phyloP scores from a whole-genome alignment of 371 early-diverging fungal genomes.

The Mucor sp. region DNA sequence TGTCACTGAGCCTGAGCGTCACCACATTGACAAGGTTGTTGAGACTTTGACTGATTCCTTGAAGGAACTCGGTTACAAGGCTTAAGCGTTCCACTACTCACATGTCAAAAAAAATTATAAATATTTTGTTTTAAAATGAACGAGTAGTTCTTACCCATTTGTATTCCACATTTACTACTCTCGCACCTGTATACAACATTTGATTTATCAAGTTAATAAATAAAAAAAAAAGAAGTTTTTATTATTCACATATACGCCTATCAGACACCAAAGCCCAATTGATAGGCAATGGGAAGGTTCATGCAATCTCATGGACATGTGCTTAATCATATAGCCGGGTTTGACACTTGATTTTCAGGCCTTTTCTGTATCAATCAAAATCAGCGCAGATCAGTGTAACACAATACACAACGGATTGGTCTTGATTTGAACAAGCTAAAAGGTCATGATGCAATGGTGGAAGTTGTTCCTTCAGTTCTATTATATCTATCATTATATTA shows the following conservation, averaged over 20 bases:
- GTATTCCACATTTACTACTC: neutral
- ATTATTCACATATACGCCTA: too few relatives aligned
- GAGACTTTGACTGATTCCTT: conserved; percentile 74
- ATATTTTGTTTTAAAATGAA: neutral
- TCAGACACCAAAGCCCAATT: neutral
- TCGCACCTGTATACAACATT: neutral
- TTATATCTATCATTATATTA: neutral
- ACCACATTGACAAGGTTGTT: conserved; percentile 76
- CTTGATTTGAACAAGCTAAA: neutral
- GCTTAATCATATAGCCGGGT: neutral
- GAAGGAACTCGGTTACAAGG: conserved; percentile 60
- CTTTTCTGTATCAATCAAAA: neutral
- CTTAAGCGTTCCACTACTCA: conserved; percentile 7
- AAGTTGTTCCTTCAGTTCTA: neutral
- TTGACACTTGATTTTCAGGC: neutral
- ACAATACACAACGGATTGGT: neutral
- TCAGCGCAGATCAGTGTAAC: neutral
- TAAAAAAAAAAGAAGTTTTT: neutral
- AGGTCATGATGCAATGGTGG: neutral
- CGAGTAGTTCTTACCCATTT: neutral
- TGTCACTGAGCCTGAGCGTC: conserved; percentile 72
- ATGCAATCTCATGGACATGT: neutral
- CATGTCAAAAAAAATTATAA: neutral
- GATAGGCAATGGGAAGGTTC: neutral
- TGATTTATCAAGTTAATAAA: neutral